phyloP scores from a whole-genome alignment of 23 red algal species.

The Gracilariopsis chorda region DNA sequence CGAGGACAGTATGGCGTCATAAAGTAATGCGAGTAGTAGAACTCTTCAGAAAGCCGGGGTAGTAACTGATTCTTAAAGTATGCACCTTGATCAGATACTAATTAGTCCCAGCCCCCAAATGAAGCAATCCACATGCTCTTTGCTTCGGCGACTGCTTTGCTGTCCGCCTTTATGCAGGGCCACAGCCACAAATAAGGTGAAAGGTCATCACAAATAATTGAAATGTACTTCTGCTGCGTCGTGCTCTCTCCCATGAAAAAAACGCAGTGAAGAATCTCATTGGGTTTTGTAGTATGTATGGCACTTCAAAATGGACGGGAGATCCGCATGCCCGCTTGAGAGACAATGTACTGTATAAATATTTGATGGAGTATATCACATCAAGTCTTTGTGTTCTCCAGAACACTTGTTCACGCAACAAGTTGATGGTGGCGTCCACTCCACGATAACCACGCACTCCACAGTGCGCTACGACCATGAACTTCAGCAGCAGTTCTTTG shows the following conservation, averaged over 20 bases:
- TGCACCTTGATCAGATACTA: constrained; percentile 9
- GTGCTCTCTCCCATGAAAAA: neutral
- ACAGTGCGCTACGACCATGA: neutral
- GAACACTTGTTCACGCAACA: neutral
- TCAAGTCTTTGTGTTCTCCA: constrained; percentile 8
- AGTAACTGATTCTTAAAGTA: constrained; percentile 25
- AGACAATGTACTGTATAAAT: constrained; percentile 13
- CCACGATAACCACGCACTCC: constrained; percentile 2
- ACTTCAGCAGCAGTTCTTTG: neutral
- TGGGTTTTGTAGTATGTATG: neutral
- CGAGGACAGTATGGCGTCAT: too few species aligned
- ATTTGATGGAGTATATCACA: neutral
- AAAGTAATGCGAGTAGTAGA: neutral
- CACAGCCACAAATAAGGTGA: neutral
- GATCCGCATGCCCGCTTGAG: neutral
- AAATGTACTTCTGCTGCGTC: neutral
- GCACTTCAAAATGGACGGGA: neutral
- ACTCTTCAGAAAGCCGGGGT: neutral
- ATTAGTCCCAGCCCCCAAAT: neutral
- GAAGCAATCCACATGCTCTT: neutral
- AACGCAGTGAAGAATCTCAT: constrained; percentile 21
- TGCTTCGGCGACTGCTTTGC: neutral
- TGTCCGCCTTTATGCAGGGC: neutral
- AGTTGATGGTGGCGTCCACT: neutral
- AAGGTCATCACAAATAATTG: neutral